These are phyloP conservation scores for Populus ilicifolia DNA, from an alignment of 345 rosid genomes.

Conservation along the genomic window DNA sequence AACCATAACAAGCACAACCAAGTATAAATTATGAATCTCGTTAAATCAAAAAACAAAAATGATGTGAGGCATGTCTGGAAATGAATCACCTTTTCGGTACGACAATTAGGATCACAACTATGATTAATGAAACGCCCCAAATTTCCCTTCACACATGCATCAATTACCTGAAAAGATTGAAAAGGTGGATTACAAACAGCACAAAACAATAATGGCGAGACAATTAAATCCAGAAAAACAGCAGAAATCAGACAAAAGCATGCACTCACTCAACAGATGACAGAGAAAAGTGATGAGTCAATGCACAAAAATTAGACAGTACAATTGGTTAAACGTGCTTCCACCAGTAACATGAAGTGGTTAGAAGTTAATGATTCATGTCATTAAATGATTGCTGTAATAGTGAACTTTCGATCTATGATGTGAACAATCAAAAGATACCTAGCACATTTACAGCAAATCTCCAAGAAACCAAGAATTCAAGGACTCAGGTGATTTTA, in stretches of 20 bases:
- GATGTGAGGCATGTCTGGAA: not conserved
- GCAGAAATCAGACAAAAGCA: not conserved
- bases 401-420: not conserved
- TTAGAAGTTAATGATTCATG: not conserved
- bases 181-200: constrained; percentile 13
- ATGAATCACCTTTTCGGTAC: constrained; percentile 82
- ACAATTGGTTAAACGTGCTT: not conserved
- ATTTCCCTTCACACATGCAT: constrained; percentile 93
- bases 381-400: not conserved
- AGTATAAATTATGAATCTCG: not conserved
- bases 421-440: not conserved
- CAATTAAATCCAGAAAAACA: not conserved
- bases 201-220: constrained; percentile 1
- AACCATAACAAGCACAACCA: not conserved
- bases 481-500: not conserved
- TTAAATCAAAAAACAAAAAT: not conserved
- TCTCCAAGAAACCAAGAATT: not conserved
- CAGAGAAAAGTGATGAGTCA: not conserved
- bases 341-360: not conserved
- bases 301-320: not conserved
- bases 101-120: constrained; percentile 98
- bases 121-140: constrained; percentile 97
- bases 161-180: constrained; percentile 68
- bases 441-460: not conserved
- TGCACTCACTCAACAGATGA: not conserved